A percentile compares a stretch with the other conserved stretches of the same genome.
phyloP scores from a whole-genome alignment of 163 green algal genomes.

The Prototheca stagnorum region DNA sequence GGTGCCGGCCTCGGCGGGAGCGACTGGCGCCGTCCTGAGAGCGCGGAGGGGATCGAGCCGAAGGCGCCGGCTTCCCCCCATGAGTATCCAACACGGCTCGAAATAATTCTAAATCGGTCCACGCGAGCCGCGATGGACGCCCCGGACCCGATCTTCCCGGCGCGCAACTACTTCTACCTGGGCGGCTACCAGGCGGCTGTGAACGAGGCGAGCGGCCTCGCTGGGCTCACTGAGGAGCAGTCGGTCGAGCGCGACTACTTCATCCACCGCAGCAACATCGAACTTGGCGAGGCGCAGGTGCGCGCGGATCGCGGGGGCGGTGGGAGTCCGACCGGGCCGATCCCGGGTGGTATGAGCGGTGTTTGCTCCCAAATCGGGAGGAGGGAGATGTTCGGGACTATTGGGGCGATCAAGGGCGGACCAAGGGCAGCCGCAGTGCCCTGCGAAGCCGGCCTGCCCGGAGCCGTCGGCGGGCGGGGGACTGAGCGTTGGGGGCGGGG shows the following conservation, averaged over 20 bases:
- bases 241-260: slow-evolving; percentile 64
- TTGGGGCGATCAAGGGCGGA: no score
- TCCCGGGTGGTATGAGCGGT: background rate
- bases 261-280: slow-evolving; percentile 92
- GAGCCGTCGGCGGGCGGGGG: background rate
- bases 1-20: no score
- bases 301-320: slow-evolving; percentile 2
- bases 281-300: slow-evolving; percentile 77
- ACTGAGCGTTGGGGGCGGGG: slow-evolving; percentile 45
- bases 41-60: background rate
- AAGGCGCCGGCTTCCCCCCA: background rate
- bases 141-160: slow-evolving; percentile 10
- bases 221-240: slow-evolving; percentile 56
- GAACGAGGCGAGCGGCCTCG: slow-evolving; percentile 65
- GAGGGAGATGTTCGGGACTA: background rate
- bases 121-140: slow-evolving; percentile 2
- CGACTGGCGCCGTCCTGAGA: no score
- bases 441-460: background rate
- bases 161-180: slow-evolving; percentile 80
- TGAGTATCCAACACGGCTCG: background rate
- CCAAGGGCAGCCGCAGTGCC: no score
- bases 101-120: background rate
- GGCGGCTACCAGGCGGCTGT: slow-evolving; percentile 83
- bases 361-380: background rate
- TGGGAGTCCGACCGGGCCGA: background rate